phyloP scores from a whole-genome alignment of 169 alveolate species.

The Theileria sp. region DNA sequence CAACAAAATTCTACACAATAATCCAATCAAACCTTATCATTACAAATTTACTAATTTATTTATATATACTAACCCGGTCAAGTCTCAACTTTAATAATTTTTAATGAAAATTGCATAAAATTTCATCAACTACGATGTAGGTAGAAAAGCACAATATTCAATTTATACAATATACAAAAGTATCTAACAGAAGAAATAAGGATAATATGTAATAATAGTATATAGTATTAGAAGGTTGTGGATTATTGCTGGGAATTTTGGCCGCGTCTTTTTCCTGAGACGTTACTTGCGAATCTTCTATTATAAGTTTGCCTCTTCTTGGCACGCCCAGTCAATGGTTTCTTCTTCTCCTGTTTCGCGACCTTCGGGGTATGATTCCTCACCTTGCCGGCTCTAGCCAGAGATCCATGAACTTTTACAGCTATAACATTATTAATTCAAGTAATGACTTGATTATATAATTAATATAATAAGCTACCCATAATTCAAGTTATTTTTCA shows the following conservation, averaged over 20 bases:
- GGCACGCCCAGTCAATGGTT: conserved; percentile 95
- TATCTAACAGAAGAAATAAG: neutral
- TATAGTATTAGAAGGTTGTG: neutral
- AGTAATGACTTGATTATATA: neutral
- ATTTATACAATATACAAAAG: neutral
- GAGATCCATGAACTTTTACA: conserved; percentile 93
- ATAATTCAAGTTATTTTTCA: neutral
- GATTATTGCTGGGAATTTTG: conserved; percentile 74
- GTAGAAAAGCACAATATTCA: neutral
- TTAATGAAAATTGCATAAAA: too few relatives aligned
- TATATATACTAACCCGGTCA: too few relatives aligned
- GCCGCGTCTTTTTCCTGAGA: conserved; percentile 80
- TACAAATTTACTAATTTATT: neutral
- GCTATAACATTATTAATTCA: conserved; percentile 20
- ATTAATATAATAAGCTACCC: neutral
- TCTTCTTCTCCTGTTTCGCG: conserved; percentile 93
- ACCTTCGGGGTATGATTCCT: conserved; percentile 97
- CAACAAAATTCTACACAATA: conserved; percentile 9
- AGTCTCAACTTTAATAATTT: too few relatives aligned
- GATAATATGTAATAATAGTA: too few relatives aligned
- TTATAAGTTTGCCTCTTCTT: conserved; percentile 95
- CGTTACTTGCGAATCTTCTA: conserved; percentile 90
- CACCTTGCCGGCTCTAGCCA: conserved; percentile 99
- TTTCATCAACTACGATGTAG: neutral
- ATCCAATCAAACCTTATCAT: neutral